Conservation (phyloP, 768 basidiomycete species). For the Tricholomella constricta region DNA sequence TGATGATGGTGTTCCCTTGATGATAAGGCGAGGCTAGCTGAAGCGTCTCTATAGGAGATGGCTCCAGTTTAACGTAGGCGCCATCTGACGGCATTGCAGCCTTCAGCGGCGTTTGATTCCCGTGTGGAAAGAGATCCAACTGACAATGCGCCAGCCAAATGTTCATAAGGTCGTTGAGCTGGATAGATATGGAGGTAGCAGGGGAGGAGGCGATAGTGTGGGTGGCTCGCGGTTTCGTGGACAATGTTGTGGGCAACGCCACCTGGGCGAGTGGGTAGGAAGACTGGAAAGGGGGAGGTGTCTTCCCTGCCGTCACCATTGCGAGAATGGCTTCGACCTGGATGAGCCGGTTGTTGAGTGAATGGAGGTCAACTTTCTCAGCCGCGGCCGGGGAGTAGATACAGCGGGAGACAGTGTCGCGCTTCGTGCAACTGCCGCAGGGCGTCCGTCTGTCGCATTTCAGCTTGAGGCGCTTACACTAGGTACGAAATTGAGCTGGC, state of each 20-base stretch:
- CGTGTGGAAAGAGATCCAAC: slow-evolving; percentile 17
- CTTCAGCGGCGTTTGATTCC: slow-evolving; percentile 1
- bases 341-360: slow-evolving; percentile 78
- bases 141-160: slow-evolving; percentile 65
- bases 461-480: slow-evolving; percentile 89
- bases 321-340: slow-evolving; percentile 65
- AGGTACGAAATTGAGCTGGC: slow-evolving; percentile 12
- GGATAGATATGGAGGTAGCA: slow-evolving; percentile 52
- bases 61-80: slow-evolving; percentile 36
- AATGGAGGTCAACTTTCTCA: slow-evolving; percentile 87
- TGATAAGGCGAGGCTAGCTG: slow-evolving; percentile 17
- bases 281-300: slow-evolving; percentile 37
- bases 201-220: slow-evolving; percentile 35
- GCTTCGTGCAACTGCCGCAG: slow-evolving; percentile 77
- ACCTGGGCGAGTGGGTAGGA: slow-evolving; percentile 33
- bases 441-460: slow-evolving; percentile 82
- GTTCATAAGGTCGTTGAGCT: slow-evolving; percentile 56
- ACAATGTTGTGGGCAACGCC: slow-evolving; percentile 12
- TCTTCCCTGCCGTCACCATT: slow-evolving; percentile 45
- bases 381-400: slow-evolving; percentile 81
- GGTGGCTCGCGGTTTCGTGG: slow-evolving; percentile 30
- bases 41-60: slow-evolving; percentile 21
- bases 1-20: slow-evolving; percentile 9
- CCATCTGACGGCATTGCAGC: slow-evolving; percentile 4
- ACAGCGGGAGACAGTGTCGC: slow-evolving; percentile 72